phyloP scores from a whole-genome alignment of 352 stramenopile species.

The Phytophthora constricta region DNA sequence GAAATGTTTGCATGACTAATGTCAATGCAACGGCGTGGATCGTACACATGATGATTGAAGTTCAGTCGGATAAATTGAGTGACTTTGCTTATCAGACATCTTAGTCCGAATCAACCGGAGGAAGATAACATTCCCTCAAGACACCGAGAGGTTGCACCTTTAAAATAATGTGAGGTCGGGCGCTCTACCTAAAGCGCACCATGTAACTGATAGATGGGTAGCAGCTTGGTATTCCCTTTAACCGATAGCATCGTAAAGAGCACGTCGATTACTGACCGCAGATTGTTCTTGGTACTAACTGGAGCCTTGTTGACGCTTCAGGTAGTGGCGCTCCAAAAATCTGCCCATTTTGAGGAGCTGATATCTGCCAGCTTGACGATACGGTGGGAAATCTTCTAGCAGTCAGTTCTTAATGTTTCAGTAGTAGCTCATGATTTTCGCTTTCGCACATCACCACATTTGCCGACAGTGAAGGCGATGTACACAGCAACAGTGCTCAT shows the following conservation, averaged over 20 bases:
- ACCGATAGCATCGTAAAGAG: not conserved
- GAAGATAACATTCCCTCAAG: not conserved
- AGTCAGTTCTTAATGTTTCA: not conserved
- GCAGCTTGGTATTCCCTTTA: not conserved
- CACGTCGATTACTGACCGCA: not conserved
- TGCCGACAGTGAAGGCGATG: not conserved
- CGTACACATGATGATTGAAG: not conserved
- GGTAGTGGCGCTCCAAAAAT: not conserved
- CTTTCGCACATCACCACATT: not conserved
- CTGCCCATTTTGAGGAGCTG: not conserved
- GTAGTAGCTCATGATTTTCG: not conserved
- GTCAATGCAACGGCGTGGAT: not conserved
- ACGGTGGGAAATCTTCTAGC: not conserved
- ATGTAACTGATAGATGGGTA: not conserved
- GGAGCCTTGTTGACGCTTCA: not conserved
- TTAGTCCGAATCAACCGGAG: not conserved
- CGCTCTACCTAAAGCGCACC: not conserved
- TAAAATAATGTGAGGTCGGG: not conserved
- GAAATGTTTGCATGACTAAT: not conserved
- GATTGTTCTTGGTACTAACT: not conserved
- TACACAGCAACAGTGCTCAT: not conserved
- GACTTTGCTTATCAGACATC: not conserved
- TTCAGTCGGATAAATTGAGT: not conserved
- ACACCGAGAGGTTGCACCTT: not conserved
- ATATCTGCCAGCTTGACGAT: not conserved